These are phyloP conservation scores for Aspergillus brunneoviolaceus DNA, from an alignment of 2,329 filamentous ascomycete species.

Conservation along the genomic window DNA sequence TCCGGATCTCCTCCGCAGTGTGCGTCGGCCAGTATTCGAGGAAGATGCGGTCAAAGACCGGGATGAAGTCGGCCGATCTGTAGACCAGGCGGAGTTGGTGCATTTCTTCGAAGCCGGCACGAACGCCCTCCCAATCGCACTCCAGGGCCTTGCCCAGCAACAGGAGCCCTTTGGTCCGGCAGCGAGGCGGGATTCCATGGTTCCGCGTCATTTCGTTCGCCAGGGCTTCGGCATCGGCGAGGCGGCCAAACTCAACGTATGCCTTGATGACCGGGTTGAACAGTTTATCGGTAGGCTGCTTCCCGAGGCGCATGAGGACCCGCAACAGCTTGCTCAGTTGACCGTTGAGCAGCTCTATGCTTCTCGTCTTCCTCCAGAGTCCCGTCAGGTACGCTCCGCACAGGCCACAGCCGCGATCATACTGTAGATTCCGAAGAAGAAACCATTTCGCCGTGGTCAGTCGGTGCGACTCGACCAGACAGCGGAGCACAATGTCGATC, in stretches of 20 bases:
- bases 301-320: constrained; percentile 29
- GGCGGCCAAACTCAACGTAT: constrained; percentile 38
- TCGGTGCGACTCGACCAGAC: constrained; percentile 39
- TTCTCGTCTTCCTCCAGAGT: constrained; percentile 43
- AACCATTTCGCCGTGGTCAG: constrained; percentile 39
- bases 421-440: constrained; percentile 32
- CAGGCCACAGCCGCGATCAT: constrained; percentile 36
- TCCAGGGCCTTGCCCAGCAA: constrained; percentile 37
- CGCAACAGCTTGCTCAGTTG: constrained; percentile 34
- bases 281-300: constrained; percentile 37
- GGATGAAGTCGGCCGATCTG: constrained; percentile 29
- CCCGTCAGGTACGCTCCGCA: constrained; percentile 39
- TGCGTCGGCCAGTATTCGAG: constrained; percentile 43
- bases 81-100: constrained; percentile 33
- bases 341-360: constrained; percentile 34
- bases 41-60: constrained; percentile 42
- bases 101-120: constrained; percentile 39
- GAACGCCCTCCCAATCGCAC: constrained; percentile 43
- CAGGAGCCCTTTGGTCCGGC: constrained; percentile 39
- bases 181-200: constrained; percentile 31
- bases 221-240: constrained; percentile 36
- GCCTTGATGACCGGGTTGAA: constrained; percentile 43
- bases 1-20: constrained; percentile 32
- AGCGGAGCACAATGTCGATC: constrained; percentile 37
- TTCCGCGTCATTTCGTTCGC: constrained; percentile 35